These are phyloP conservation scores for Capsicum chinense DNA, from an alignment of 257 asterid species.

Conservation along the genomic window DNA sequence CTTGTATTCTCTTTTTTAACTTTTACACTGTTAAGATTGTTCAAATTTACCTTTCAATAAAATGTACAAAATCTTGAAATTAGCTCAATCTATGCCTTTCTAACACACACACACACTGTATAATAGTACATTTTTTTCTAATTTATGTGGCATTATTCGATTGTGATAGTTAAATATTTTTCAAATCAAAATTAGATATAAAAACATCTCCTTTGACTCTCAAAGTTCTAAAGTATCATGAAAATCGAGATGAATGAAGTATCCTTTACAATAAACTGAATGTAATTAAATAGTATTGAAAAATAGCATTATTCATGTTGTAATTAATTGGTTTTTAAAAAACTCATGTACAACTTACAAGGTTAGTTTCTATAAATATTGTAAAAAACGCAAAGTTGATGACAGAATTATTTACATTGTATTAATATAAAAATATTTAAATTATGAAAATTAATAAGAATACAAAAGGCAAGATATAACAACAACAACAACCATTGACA, in stretches of 20 bases:
- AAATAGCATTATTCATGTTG: background rate
- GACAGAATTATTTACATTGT: background rate
- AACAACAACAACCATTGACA: too few species aligned
- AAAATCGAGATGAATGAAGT: background rate
- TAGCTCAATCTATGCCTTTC: background rate
- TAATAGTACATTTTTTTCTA: too few species aligned
- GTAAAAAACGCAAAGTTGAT: background rate
- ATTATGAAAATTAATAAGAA: too few species aligned
- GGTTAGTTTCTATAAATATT: background rate
- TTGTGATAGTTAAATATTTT: too few species aligned
- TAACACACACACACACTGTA: background rate
- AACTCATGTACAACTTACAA: too few species aligned
- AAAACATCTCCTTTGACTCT: too few species aligned
- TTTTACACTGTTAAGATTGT: background rate
- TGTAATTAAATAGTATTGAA: background rate
- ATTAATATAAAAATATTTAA: too few species aligned
- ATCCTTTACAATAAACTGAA: background rate
- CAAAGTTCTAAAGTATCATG: accelerated
- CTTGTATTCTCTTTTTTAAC: background rate
- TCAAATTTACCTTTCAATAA: background rate
- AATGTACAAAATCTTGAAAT: background rate
- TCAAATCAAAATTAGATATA: too few species aligned
- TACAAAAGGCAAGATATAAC: background rate
- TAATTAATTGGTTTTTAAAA: background rate
- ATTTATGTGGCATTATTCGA: background rate